Percentiles rank a stretch among this genome's conserved stretches.
These are phyloP conservation scores for Candida palmyrensis DNA, from an alignment of 805 yeast genomes.

Conservation along the genomic window DNA sequence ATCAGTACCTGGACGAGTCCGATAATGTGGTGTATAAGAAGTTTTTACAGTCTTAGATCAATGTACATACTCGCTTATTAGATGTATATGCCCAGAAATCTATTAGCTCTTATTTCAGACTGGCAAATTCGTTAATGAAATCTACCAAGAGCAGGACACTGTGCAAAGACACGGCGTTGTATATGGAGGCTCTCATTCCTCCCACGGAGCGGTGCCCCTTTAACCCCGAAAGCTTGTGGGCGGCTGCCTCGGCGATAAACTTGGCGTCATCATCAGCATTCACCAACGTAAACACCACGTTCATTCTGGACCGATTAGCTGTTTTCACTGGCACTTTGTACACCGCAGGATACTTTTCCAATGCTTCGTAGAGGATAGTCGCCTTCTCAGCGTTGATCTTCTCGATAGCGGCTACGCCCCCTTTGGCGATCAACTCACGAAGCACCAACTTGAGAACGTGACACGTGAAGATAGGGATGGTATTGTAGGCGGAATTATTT, in stretches of 20 bases:
- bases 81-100: neutral
- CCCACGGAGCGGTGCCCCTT: constrained; percentile 98
- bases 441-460: constrained; percentile 81
- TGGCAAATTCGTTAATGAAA: constrained; percentile 58
- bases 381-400: constrained; percentile 59
- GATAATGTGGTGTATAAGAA: constrained; percentile 81
- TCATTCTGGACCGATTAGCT: constrained; percentile 76
- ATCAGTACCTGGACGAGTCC: constrained; percentile 74
- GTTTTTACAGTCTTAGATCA: constrained; percentile 48
- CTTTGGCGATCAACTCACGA: constrained; percentile 52
- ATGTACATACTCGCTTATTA: neutral
- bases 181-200: constrained; percentile 90
- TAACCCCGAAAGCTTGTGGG: constrained; percentile 61
- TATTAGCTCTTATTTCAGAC: constrained; percentile 10
- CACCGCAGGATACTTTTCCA: constrained; percentile 62
- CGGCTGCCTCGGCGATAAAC: constrained; percentile 67
- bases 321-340: constrained; percentile 62
- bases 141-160: constrained; percentile 54
- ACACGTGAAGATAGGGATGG: constrained; percentile 89
- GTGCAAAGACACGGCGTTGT: constrained; percentile 73
- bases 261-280: constrained; percentile 59
- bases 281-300: constrained; percentile 79
- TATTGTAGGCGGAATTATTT: constrained; percentile 91
- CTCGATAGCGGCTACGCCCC: constrained; percentile 70
- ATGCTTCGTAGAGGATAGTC: constrained; percentile 50